Percentiles rank a stretch among this genome's conserved stretches.
Evolutionary conservation across 495 filamentous ascomycete genomes (phyloP).

Genomic region (Podospora tetraspora): DNA sequence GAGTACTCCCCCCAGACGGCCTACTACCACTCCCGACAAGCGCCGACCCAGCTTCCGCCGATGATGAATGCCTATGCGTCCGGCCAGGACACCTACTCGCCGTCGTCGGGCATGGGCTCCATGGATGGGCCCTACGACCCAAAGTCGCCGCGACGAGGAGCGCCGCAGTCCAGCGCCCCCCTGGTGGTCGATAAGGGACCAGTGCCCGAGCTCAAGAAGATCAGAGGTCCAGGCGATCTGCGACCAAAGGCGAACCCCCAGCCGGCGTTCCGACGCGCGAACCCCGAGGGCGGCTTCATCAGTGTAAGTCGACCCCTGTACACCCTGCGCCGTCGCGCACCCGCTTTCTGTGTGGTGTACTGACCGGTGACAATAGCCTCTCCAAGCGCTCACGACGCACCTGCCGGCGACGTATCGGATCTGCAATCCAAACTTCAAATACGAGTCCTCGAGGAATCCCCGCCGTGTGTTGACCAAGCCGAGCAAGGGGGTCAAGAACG

Average conservation of each 20-base stretch:
- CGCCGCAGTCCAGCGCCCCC: constrained; percentile 44
- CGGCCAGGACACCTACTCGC: constrained; percentile 58
- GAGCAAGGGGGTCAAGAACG: constrained; percentile 97
- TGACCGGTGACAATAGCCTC: constrained; percentile 54
- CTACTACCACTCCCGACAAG: constrained; percentile 46
- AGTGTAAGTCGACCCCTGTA: constrained; percentile 59
- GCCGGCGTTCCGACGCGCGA: constrained; percentile 85
- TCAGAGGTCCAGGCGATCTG: constrained; percentile 66
- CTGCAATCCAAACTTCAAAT: constrained; percentile 97
- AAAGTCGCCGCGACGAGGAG: constrained; percentile 60
- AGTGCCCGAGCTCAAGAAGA: constrained; percentile 80
- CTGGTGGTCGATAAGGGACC: constrained; percentile 55
- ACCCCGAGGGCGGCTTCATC: constrained; percentile 97
- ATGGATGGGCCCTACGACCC: constrained; percentile 73
- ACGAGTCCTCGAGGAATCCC: constrained; percentile 97
- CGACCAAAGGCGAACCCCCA: constrained; percentile 79
- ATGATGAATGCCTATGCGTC: constrained; percentile 57
- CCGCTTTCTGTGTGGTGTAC: not conserved
- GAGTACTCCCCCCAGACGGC: constrained; percentile 45
- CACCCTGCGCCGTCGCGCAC: not conserved
- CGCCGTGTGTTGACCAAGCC: constrained; percentile 97
- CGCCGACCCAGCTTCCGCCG: constrained; percentile 58
- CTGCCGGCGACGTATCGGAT: constrained; percentile 95
- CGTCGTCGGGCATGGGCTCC: constrained; percentile 55
- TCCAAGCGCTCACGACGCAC: constrained; percentile 92